Conservation (phyloP, 31 red algal species). For the Asparagopsis taxiformis region DNA sequence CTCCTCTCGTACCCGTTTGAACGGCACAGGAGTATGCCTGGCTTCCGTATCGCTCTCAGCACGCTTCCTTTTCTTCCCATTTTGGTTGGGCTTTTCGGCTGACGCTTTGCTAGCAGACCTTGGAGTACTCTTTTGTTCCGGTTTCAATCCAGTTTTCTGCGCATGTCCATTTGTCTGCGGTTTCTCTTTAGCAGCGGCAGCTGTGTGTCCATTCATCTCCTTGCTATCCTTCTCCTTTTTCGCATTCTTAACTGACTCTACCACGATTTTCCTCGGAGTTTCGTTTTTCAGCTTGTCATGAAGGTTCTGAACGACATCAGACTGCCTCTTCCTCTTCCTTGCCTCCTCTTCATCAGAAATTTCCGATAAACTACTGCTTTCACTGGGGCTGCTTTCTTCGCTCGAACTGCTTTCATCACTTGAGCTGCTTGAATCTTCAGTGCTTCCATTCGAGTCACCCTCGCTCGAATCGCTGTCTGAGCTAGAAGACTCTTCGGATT, state of each 20-base stretch:
- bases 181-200: not conserved
- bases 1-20: conserved; percentile 68
- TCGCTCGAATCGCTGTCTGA: conserved; percentile 12
- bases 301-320: conserved; percentile 44
- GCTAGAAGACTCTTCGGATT: not conserved
- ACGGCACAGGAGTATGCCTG: conserved; percentile 26
- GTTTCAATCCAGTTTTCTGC: not conserved
- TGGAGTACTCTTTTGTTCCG: not conserved
- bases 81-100: not conserved
- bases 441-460: conserved; percentile 3
- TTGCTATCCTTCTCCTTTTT: not conserved
- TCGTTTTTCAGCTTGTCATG: conserved; percentile 19
- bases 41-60: conserved; percentile 11
- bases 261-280: conserved; percentile 14
- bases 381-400: not conserved
- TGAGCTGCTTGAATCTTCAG: not conserved
- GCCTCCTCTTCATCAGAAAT: conserved; percentile 26
- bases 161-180: not conserved
- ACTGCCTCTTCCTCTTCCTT: conserved; percentile 10
- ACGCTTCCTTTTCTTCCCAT: conserved; percentile 16
- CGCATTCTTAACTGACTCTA: not conserved
- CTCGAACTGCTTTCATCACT: not conserved
- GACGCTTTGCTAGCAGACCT: not conserved
- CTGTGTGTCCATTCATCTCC: not conserved
- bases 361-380: not conserved